Conservation (phyloP, 495 filamentous ascomycete species). For the Hypomontagnella monticulosa region DNA sequence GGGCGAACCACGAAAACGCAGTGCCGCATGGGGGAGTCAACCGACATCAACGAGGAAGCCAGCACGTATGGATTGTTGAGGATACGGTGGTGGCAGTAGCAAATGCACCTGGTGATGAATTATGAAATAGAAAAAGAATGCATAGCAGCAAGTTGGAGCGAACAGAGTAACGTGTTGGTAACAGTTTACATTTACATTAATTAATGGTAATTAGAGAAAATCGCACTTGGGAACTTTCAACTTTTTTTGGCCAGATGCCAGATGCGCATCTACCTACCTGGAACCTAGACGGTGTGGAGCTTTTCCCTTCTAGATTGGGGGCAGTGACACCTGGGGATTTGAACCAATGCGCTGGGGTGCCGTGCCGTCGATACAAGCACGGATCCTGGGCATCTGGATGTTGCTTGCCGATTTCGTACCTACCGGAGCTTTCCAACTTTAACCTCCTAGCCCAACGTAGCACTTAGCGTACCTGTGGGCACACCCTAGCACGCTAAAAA, state of each 20-base stretch:
- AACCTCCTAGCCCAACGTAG: slow-evolving; percentile 21
- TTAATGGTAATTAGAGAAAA: slow-evolving; percentile 8
- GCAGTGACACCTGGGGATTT: background rate
- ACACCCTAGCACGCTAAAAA: slow-evolving; percentile 22
- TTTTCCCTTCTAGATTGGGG: slow-evolving; percentile 15
- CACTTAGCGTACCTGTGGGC: slow-evolving; percentile 17
- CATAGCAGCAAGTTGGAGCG: slow-evolving; percentile 15
- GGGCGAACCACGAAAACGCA: slow-evolving; percentile 32
- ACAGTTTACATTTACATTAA: slow-evolving; percentile 4
- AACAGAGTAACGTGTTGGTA: slow-evolving; percentile 25
- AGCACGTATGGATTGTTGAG: slow-evolving; percentile 13
- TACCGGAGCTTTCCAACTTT: background rate
- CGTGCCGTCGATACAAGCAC: slow-evolving; percentile 23
- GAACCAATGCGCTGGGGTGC: slow-evolving; percentile 25
- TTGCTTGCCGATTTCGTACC: slow-evolving; percentile 30
- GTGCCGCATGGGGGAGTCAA: slow-evolving; percentile 39
- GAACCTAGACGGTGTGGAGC: slow-evolving; percentile 32
- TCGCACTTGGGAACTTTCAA: slow-evolving; percentile 20
- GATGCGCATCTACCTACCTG: slow-evolving; percentile 35
- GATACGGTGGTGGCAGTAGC: too few species aligned
- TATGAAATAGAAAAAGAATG: slow-evolving; percentile 26
- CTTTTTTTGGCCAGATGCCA: slow-evolving; percentile 11
- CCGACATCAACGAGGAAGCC: slow-evolving; percentile 25
- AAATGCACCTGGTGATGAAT: slow-evolving; percentile 20
- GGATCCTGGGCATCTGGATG: slow-evolving; percentile 20